These are phyloP conservation scores for Microcyclospora tardicrescens DNA, from an alignment of 2,329 filamentous ascomycete species.

Conservation along the genomic window DNA sequence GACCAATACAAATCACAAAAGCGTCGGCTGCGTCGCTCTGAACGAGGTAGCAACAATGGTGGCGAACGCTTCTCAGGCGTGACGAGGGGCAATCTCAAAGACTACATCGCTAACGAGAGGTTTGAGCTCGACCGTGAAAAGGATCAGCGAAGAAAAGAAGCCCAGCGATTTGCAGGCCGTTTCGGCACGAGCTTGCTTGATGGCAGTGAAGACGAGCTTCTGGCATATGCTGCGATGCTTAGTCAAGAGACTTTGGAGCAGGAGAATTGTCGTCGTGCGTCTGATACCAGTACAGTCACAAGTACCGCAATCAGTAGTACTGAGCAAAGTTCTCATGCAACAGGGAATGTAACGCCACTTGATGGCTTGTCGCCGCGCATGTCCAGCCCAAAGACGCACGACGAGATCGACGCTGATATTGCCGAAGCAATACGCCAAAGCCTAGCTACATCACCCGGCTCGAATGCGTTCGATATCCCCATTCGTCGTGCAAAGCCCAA, in stretches of 20 bases:
- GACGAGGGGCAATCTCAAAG: constrained; percentile 57
- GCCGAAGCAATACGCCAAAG: constrained; percentile 50
- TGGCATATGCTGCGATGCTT: constrained; percentile 50
- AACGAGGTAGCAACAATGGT: constrained; percentile 47
- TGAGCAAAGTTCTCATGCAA: constrained; percentile 18
- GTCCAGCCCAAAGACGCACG: constrained; percentile 27
- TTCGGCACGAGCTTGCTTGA: constrained; percentile 70
- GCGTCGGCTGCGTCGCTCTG: constrained; percentile 60
- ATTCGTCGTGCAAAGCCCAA: constrained; percentile 31
- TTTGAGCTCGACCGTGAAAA: constrained; percentile 66
- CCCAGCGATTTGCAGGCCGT: constrained; percentile 57
- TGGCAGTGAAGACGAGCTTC: constrained; percentile 46
- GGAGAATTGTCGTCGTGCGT: constrained; percentile 35
- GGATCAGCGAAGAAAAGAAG: constrained; percentile 51
- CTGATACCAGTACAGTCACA: constrained; percentile 27
- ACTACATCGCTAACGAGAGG: constrained; percentile 78
- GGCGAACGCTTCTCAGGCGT: constrained; percentile 48
- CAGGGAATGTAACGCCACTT: constrained; percentile 16
- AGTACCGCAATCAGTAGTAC: constrained; percentile 28
- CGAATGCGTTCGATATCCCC: constrained; percentile 29
- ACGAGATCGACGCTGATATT: constrained; percentile 44
- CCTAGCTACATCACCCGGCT: constrained; percentile 18
- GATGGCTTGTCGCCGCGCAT: constrained; percentile 11
- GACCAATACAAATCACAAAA: constrained; percentile 65
- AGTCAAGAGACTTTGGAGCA: constrained; percentile 45